phyloP scores from a whole-genome alignment of 2,329 filamentous ascomycete genomes.

The Amauroascus niger region DNA sequence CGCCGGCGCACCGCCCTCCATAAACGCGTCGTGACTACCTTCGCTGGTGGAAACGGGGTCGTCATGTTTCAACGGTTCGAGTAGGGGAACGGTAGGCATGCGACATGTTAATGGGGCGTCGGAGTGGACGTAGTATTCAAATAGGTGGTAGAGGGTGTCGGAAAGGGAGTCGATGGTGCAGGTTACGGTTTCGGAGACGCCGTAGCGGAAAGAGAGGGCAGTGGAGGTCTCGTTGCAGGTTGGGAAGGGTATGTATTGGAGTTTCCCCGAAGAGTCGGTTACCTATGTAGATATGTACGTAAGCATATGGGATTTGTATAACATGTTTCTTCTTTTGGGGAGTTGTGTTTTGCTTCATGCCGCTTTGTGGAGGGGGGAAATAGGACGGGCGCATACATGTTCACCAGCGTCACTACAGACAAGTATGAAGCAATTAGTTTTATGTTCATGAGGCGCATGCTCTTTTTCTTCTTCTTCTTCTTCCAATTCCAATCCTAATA shows the following conservation, averaged over 20 bases:
- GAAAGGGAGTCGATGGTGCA: conserved; percentile 44
- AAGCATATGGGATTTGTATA: neutral
- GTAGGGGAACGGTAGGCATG: conserved; percentile 53
- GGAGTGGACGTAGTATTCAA: conserved; percentile 91
- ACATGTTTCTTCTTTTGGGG: neutral
- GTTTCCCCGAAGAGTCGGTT: conserved; percentile 59
- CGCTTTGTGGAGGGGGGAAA: neutral
- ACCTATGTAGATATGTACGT: conserved; percentile 7
- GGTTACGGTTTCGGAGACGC: conserved; percentile 54
- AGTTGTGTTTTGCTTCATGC: no score
- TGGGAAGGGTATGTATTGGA: conserved; percentile 87
- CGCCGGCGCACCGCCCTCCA: conserved; percentile 22
- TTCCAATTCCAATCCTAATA: neutral
- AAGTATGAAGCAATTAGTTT: conserved; percentile 10
- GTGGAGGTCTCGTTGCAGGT: conserved; percentile 77
- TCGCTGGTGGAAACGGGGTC: conserved; percentile 15
- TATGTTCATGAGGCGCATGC: no score
- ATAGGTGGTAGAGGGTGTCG: conserved; percentile 46
- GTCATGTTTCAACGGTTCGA: conserved; percentile 35
- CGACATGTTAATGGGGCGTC: conserved; percentile 90
- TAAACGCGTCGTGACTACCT: conserved; percentile 22
- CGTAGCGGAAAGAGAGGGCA: conserved; percentile 78
- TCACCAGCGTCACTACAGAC: conserved; percentile 67
- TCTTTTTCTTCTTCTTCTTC: no score
- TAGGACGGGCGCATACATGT: conserved; percentile 48